Base-by-base conservation (phyloP, 2,329 filamentous ascomycete species). In the Juglanconis oblonga region DNA sequence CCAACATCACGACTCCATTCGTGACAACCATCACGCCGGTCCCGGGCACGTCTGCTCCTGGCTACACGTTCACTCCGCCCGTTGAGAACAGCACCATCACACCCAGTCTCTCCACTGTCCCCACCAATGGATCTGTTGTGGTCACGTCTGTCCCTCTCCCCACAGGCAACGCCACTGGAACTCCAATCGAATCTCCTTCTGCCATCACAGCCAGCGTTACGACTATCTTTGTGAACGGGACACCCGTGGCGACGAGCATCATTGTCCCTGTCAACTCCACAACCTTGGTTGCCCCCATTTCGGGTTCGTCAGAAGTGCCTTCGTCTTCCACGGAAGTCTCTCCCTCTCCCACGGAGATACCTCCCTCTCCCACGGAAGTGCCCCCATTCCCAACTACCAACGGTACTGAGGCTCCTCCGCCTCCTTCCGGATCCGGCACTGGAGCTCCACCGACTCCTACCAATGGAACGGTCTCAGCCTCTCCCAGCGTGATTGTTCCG, bases 171-270 rank as follows among this genome's bases (percentile, higher is more conserved):
- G 51, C 24, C 24, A 42, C 61, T 35, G 36, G 14, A 4, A 54
- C 57, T 13, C 49, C 51, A 6, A 48, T 48, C 11, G 48, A 38
- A 11, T 51, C 57, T 24, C 33, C 24, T n/a, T 45, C 45, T 42
- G 53, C 57, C 7, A 33, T 61, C 33, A 63, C 58, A 4, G 44
- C 58, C 44, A 51, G 52, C 10, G 17, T 63, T 2, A 56, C 58
- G 51, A 63, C 61, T 5, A 58, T 63, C 17, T 47, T 9, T 29
- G 55, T 58, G 36, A 57, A 57, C 17, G 61, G 61, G 29, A 61
- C 61, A 33, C 58, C 55, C 35, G 58, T 49, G 6, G 61, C 58
- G 14, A 63, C 61, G 13, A 62, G 53, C 11, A 4, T 63, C n/a
- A 49, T 63, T 24, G 51, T 63, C 11, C 36, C 59, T 38, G n/a